Percentiles rank a stretch among this genome's conserved stretches.
These are phyloP conservation scores for Fusarium xyrophilum DNA, from an alignment of 2,329 filamentous ascomycete species.

Conservation along the genomic window DNA sequence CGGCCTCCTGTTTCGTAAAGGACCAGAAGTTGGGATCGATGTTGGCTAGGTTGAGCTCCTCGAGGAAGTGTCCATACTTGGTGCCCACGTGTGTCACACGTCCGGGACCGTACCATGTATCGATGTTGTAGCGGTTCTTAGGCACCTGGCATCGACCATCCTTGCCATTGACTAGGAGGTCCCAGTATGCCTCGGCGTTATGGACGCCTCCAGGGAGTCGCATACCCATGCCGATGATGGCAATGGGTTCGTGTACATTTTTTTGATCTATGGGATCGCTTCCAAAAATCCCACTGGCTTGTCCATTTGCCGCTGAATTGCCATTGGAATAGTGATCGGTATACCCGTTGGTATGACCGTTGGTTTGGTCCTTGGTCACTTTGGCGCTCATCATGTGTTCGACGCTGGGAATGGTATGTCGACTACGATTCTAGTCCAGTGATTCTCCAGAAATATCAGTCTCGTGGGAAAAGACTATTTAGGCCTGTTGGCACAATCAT, in stretches of 20 bases:
- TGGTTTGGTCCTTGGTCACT: background rate
- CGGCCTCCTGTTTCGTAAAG: conserved; percentile 7
- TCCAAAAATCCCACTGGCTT: background rate
- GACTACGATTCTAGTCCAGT: background rate
- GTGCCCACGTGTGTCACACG: conserved; percentile 7
- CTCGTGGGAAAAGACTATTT: background rate
- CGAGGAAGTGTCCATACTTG: conserved; percentile 7
- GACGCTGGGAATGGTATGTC: background rate
- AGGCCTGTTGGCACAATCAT: background rate
- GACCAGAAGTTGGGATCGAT: conserved; percentile 8
- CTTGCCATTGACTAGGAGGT: background rate
- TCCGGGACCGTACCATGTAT: conserved; percentile 6
- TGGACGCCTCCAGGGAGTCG: conserved; percentile 1
- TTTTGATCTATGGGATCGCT: background rate
- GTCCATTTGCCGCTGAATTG: background rate
- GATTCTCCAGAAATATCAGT: background rate
- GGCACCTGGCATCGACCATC: conserved; percentile 1
- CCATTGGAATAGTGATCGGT: background rate
- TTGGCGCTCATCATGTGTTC: background rate
- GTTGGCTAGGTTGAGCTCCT: conserved; percentile 11
- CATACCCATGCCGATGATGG: conserved; percentile 6
- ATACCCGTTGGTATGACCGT: background rate
- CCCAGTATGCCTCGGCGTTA: conserved; percentile 1
- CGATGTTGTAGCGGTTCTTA: conserved; percentile 1
- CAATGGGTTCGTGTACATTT: background rate